A percentile compares a stretch with the other conserved stretches of the same genome.
Conservation (phyloP, 352 stramenopile species). For the Globisporangium nunn region DNA sequence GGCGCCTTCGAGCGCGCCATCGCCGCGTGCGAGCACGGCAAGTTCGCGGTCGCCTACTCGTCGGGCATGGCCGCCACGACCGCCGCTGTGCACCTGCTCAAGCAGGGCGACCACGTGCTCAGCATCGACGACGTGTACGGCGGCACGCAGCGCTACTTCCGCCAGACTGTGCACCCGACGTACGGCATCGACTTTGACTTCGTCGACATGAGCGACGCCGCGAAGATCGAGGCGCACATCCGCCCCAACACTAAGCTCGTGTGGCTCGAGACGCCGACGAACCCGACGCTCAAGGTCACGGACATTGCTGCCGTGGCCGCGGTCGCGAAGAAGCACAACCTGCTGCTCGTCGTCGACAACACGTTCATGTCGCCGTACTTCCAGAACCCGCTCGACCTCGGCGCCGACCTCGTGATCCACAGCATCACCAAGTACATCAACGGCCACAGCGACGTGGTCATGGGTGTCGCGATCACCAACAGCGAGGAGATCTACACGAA, state of each 20-base stretch:
- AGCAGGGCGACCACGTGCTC: constrained; percentile 91
- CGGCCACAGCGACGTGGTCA: constrained; percentile 92
- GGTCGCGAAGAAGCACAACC: constrained; percentile 83
- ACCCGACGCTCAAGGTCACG: constrained; percentile 93
- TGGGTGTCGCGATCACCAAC: constrained; percentile 90
- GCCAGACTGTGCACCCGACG: constrained; percentile 85
- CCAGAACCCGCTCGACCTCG: constrained; percentile 88
- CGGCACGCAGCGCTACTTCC: constrained; percentile 92
- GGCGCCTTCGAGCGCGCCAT: constrained; percentile 92
- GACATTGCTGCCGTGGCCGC: constrained; percentile 89
- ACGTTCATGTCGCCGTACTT: constrained; percentile 94
- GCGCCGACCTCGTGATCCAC: constrained; percentile 91
- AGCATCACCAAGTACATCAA: constrained; percentile 96
- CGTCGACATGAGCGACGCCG: constrained; percentile 88
- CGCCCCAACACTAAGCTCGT: constrained; percentile 91
- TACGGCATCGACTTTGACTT: constrained; percentile 93
- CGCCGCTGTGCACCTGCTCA: constrained; percentile 84
- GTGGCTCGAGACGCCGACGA: constrained; percentile 91
- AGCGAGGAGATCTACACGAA: constrained; percentile 91
- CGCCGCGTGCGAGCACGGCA: constrained; percentile 88
- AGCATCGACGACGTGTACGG: constrained; percentile 95
- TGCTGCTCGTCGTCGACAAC: constrained; percentile 91
- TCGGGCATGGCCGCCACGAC: constrained; percentile 89
- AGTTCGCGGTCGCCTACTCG: constrained; percentile 83
- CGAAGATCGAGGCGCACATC: constrained; percentile 74